Conservation (phyloP, 345 rosid species). For the Rubroshorea leprosula region DNA sequence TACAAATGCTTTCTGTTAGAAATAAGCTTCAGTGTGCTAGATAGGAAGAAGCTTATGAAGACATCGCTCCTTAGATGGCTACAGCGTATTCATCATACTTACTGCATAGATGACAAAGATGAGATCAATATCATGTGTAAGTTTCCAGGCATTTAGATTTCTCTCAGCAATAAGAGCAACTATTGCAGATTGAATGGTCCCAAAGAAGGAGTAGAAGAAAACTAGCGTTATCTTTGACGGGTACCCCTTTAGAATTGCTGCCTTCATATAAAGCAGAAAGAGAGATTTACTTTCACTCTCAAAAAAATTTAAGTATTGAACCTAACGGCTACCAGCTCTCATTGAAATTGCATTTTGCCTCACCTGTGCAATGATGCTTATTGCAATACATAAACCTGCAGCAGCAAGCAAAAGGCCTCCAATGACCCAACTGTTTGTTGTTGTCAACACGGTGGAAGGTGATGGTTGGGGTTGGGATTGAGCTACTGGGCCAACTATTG, state of each 20-base stretch:
- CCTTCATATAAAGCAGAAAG: slow-evolving; percentile 25
- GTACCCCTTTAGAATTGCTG: slow-evolving; percentile 38
- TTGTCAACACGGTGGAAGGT: neutral
- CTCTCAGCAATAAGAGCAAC: slow-evolving; percentile 37
- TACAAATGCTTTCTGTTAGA: neutral
- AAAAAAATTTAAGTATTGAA: neutral
- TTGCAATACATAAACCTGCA: slow-evolving; percentile 32
- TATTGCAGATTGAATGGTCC: slow-evolving; percentile 39
- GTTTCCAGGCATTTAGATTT: slow-evolving; percentile 43
- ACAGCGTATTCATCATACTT: slow-evolving; percentile 12
- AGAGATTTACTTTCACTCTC: neutral
- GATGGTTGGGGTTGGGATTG: slow-evolving; percentile 9
- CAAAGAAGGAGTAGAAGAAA: slow-evolving; percentile 41
- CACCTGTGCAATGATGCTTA: slow-evolving; percentile 37
- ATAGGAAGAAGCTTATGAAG: neutral
- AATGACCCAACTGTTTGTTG: slow-evolving; percentile 31
- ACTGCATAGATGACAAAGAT: slow-evolving; percentile 38
- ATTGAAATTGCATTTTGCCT: neutral
- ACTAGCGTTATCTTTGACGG: slow-evolving; percentile 42
- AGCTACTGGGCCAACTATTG: slow-evolving; percentile 9
- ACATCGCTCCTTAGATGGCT: no score
- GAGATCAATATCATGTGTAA: slow-evolving; percentile 31
- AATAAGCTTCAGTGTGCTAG: neutral
- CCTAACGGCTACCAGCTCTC: neutral
- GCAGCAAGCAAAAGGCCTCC: slow-evolving; percentile 40